These are phyloP conservation scores for Eucalyptus viminalis DNA, from an alignment of 345 rosid genomes.

Conservation along the genomic window DNA sequence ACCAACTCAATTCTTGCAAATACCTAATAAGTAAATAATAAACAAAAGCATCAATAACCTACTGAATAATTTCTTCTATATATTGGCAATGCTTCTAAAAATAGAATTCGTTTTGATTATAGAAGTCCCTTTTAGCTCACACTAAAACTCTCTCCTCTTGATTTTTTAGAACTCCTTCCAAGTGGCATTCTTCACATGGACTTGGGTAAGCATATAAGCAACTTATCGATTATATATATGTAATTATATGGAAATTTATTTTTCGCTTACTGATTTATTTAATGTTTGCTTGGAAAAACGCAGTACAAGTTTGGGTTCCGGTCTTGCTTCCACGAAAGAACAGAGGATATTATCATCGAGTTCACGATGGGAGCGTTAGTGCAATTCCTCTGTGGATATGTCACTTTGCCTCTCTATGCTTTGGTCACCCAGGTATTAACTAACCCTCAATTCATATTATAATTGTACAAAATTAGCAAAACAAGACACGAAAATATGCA, in stretches of 20 bases:
- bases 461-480: neutral
- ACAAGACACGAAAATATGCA: neutral
- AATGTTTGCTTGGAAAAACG: neutral
- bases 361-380: conserved; percentile 29
- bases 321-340: conserved; percentile 42
- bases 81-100: neutral
- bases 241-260: neutral
- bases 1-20: neutral
- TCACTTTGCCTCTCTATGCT: conserved; percentile 55
- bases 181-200: conserved; percentile 84
- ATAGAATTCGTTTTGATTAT: neutral
- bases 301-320: conserved; percentile 45
- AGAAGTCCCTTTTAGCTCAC: neutral
- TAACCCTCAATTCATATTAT: neutral
- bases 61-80: neutral
- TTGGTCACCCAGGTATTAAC: conserved; percentile 39
- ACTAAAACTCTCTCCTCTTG: neutral
- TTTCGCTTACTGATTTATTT: neutral
- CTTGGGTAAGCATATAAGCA: conserved; percentile 40
- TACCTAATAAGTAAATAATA: neutral
- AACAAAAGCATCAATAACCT: neutral
- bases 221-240: neutral
- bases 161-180: conserved; percentile 74
- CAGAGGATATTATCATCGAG: conserved; percentile 28
- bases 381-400: conserved; percentile 47